Conservation (phyloP, 192 early-diverging fungal genomes). For the Entomortierella beljakovae region DNA sequence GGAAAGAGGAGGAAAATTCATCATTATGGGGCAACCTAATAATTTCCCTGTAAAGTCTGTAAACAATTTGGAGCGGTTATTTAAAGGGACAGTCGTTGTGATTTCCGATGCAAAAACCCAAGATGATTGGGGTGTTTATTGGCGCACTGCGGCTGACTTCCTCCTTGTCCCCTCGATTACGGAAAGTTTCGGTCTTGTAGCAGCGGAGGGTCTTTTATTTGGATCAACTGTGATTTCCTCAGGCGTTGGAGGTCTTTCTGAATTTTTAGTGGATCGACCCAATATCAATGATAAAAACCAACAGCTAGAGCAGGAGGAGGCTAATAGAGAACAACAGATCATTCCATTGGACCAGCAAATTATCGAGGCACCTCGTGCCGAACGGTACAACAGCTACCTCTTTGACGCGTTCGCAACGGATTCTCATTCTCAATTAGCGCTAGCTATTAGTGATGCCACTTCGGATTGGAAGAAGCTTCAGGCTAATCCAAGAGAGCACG, state of each 20-base stretch:
- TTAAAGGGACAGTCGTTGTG: slow-evolving; percentile 54
- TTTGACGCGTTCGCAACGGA: slow-evolving; percentile 50
- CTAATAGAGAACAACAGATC: slow-evolving; percentile 12
- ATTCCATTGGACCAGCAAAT: slow-evolving; percentile 49
- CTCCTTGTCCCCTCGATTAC: slow-evolving; percentile 64
- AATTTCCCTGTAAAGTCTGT: slow-evolving; percentile 60
- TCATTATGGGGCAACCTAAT: slow-evolving; percentile 67
- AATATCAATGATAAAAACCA: slow-evolving; percentile 33
- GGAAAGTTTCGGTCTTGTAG: slow-evolving; percentile 67
- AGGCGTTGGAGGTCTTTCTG: slow-evolving; percentile 62
- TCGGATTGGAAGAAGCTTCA: slow-evolving; percentile 38
- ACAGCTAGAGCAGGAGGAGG: slow-evolving; percentile 13
- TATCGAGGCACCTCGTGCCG: slow-evolving; percentile 13
- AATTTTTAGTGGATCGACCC: slow-evolving; percentile 64
- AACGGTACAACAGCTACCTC: slow-evolving; percentile 59
- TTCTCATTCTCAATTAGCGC: slow-evolving; percentile 33
- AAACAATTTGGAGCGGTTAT: slow-evolving; percentile 36
- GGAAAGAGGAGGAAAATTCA: slow-evolving; percentile 56
- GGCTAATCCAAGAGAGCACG: slow-evolving; percentile 42
- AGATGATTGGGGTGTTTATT: slow-evolving; percentile 57
- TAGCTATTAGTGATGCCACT: slow-evolving; percentile 55
- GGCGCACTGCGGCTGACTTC: slow-evolving; percentile 65
- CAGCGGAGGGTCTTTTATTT: slow-evolving; percentile 68
- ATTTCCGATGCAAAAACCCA: slow-evolving; percentile 57
- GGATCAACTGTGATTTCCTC: slow-evolving; percentile 63